phyloP scores from a whole-genome alignment of 768 basidiomycete species.

The Boletellus emodensis region DNA sequence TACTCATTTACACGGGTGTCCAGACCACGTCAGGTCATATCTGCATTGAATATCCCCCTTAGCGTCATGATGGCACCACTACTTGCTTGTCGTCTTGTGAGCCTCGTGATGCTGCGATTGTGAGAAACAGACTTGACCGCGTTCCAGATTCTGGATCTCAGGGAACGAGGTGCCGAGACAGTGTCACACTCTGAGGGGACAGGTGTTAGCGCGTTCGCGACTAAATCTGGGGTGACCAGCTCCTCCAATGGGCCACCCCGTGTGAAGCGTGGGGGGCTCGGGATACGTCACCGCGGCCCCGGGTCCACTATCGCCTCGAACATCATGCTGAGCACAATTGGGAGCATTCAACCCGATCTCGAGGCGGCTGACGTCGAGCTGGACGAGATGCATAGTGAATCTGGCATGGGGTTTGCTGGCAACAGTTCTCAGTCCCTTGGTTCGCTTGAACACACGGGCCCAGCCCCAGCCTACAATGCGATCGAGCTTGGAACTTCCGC shows the following conservation, averaged over 20 bases:
- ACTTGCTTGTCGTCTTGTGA: conserved; percentile 72
- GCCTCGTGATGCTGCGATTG: conserved; percentile 12
- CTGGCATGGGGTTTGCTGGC: conserved; percentile 51
- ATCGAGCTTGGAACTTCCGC: conserved; percentile 38
- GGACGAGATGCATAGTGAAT: conserved; percentile 49
- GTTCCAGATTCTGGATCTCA: conserved; percentile 73
- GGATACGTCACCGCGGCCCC: conserved; percentile 46
- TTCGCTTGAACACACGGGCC: conserved; percentile 35
- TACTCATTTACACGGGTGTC: conserved; percentile 10
- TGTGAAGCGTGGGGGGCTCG: conserved; percentile 35
- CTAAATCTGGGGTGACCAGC: conserved; percentile 46
- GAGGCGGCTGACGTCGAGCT: conserved; percentile 54
- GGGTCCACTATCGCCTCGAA: conserved; percentile 57
- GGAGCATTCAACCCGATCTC: conserved; percentile 52
- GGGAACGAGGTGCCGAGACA: conserved; percentile 77
- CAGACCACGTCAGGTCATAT: conserved; percentile 78
- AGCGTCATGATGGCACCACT: conserved; percentile 82
- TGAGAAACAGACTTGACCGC: conserved; percentile 6
- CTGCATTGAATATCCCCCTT: conserved; percentile 79
- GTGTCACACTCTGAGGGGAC: conserved; percentile 72
- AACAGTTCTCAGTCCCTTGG: conserved; percentile 35
- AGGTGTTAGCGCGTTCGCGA: conserved; percentile 62
- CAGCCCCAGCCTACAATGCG: conserved; percentile 47
- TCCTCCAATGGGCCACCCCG: conserved; percentile 23
- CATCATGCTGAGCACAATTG: conserved; percentile 59